phyloP scores from a whole-genome alignment of 108 stramenopile genomes.

The Nitzschia sp. region DNA sequence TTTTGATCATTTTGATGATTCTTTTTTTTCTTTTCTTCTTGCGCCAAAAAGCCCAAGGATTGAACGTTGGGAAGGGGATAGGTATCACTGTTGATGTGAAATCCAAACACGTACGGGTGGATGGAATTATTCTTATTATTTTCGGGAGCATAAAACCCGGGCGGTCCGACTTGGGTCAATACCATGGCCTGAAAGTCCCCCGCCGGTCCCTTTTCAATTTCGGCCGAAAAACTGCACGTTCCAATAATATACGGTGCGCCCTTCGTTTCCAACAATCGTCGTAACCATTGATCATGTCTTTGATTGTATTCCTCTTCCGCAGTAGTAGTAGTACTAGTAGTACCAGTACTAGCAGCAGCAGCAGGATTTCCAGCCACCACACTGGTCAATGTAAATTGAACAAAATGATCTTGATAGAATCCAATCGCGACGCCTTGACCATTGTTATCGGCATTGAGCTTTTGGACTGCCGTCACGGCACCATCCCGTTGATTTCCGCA shows the following conservation, averaged over 20 bases:
- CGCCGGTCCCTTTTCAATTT: conserved; percentile 34
- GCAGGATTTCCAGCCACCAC: conserved; percentile 42
- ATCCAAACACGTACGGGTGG: conserved; percentile 61
- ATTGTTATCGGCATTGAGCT: conserved; percentile 42
- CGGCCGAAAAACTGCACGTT: conserved; percentile 35
- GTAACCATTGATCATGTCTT: conserved; percentile 26
- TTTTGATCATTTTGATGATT: conserved; percentile 4
- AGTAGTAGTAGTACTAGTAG: conserved; percentile 24
- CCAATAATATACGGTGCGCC: conserved; percentile 49
- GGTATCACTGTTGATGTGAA: conserved; percentile 49
- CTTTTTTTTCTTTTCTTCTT: background rate
- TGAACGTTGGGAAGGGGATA: conserved; percentile 41
- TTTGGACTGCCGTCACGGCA: conserved; percentile 32
- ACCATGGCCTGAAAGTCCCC: conserved; percentile 38
- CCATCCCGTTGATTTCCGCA: conserved; percentile 47
- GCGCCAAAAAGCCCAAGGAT: conserved; percentile 31
- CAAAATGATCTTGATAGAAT: conserved; percentile 29
- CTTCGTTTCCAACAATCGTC: conserved; percentile 21
- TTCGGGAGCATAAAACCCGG: conserved; percentile 36
- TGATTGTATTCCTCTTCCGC: conserved; percentile 24
- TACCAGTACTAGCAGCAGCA: conserved; percentile 30
- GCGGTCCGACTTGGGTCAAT: conserved; percentile 56
- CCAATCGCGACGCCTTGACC: conserved; percentile 51
- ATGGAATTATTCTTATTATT: no score
- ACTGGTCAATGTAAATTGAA: conserved; percentile 51